Evolutionary conservation across 1,284 basidiomycete genomes (phyloP).

Genomic region (Pholiota adiposa): DNA sequence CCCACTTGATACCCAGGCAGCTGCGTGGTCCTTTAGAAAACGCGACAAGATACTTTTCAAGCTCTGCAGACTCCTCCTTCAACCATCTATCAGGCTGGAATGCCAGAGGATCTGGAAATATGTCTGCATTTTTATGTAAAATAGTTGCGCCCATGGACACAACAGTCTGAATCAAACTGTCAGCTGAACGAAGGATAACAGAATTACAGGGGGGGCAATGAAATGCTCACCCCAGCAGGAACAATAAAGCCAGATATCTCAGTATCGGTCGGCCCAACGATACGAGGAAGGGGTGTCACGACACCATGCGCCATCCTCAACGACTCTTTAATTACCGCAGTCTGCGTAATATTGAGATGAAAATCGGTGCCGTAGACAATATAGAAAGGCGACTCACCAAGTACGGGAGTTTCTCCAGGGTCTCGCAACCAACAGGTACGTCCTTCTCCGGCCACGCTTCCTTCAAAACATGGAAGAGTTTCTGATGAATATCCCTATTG

Average conservation of each 20-base stretch:
- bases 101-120: conserved; percentile 37
- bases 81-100: conserved; percentile 46
- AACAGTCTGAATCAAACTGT: conserved; percentile 30
- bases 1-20: conserved; percentile 43
- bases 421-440: conserved; percentile 23
- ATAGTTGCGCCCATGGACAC: conserved; percentile 38
- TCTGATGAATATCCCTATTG: conserved; percentile 26
- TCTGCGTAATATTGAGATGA: conserved; percentile 16
- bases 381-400: conserved; percentile 28
- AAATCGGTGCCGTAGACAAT: neutral
- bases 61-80: conserved; percentile 28
- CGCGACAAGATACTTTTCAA: conserved; percentile 40
- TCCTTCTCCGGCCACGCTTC: conserved; percentile 38
- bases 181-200: neutral
- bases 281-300: conserved; percentile 36
- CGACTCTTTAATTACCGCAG: conserved; percentile 42
- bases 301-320: conserved; percentile 39
- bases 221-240: conserved; percentile 31
- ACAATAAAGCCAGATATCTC: conserved; percentile 31
- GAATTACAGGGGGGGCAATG: neutral
- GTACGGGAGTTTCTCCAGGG: conserved; percentile 40
- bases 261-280: conserved; percentile 32
- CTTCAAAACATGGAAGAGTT: conserved; percentile 29
- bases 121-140: conserved; percentile 33
- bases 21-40: conserved; percentile 42